A percentile compares a stretch with the other conserved stretches of the same genome.
Conservation (phyloP, 1,139 yeast genomes). For the Yamadazyma diospyri region DNA sequence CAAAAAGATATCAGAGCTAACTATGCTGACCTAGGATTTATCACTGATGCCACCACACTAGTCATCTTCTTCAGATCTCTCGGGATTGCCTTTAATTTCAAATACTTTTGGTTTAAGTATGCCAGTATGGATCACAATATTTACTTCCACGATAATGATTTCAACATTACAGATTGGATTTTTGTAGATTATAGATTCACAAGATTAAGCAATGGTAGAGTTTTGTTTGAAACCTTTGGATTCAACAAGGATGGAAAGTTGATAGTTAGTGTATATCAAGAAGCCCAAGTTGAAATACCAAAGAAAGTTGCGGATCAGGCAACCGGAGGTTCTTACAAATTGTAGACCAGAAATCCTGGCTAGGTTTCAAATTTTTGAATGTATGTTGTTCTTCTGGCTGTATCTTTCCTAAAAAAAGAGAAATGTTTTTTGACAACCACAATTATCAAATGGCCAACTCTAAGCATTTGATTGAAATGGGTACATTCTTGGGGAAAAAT, state of each 20-base stretch:
- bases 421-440: too few species aligned
- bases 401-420: too few species aligned
- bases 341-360: conserved; percentile 2
- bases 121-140: conserved; percentile 43
- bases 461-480: too few species aligned
- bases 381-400: too few species aligned
- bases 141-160: conserved; percentile 27
- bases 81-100: conserved; percentile 24
- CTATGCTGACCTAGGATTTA: conserved; percentile 22
- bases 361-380: too few species aligned
- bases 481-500: too few species aligned
- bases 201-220: conserved; percentile 35
- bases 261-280: conserved; percentile 29
- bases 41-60: conserved; percentile 34
- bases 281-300: conserved; percentile 31
- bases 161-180: conserved; percentile 36
- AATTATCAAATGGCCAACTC: too few species aligned
- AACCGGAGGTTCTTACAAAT: conserved; percentile 14
- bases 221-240: conserved; percentile 27
- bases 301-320: conserved; percentile 23
- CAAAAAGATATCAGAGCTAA: conserved; percentile 21
- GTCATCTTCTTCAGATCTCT: conserved; percentile 26
- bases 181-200: conserved; percentile 35
- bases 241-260: conserved; percentile 29
- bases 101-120: conserved; percentile 26